These are phyloP conservation scores for Zoysia matrella DNA, from an alignment of 202 grass and related monocot species.

Conservation along the genomic window DNA sequence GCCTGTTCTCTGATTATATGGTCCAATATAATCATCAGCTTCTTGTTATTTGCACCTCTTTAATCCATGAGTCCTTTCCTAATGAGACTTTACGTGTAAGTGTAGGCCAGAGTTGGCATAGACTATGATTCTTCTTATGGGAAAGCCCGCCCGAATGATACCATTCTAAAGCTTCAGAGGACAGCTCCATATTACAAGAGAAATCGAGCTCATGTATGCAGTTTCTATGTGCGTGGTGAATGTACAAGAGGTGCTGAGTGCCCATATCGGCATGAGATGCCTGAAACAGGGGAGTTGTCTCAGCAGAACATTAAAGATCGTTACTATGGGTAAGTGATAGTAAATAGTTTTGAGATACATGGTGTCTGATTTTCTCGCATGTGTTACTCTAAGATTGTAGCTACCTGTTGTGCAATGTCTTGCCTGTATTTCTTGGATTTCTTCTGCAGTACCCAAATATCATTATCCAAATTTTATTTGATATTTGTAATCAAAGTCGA, in stretches of 20 bases:
- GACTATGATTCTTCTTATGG: constrained; percentile 94
- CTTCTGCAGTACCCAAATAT: background rate
- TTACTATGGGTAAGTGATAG: constrained; percentile 85
- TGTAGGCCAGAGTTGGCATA: constrained; percentile 92
- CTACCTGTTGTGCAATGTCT: background rate
- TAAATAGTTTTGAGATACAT: constrained; percentile 6
- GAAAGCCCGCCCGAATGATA: constrained; percentile 84
- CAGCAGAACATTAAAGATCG: constrained; percentile 99
- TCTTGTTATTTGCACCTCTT: constrained; percentile 4
- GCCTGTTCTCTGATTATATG: constrained; percentile 6
- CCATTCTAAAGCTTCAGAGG: constrained; percentile 97
- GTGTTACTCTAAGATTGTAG: background rate
- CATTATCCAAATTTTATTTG: background rate
- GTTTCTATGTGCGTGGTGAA: constrained; percentile 96
- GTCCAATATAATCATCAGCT: background rate
- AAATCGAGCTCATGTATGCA: constrained; percentile 95
- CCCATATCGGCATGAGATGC: constrained; percentile 98
- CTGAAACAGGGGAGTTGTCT: constrained; percentile 96
- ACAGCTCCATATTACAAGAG: constrained; percentile 97
- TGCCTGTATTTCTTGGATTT: background rate
- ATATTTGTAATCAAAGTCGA: background rate
- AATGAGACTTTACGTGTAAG: constrained; percentile 12
- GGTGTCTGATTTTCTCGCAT: no score
- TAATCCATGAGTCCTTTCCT: constrained; percentile 16
- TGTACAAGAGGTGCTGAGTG: constrained; percentile 96